phyloP scores from a whole-genome alignment of 805 yeast species.

The Candida cerambycidarum region DNA sequence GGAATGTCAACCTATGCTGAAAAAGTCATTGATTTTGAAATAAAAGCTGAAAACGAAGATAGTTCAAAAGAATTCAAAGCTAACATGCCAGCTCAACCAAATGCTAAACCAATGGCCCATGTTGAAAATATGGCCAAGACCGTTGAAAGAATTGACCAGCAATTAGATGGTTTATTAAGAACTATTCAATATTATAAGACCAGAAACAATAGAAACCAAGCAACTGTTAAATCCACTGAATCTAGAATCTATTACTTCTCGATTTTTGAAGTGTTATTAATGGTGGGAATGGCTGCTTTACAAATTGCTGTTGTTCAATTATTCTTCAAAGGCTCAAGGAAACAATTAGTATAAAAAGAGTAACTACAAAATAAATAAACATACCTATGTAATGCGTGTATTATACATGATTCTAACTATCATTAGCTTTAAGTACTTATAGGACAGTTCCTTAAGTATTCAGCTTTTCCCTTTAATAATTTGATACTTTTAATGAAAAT shows the following conservation, averaged over 20 bases:
- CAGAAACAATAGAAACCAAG: slow-evolving; percentile 88
- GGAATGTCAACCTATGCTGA: slow-evolving; percentile 80
- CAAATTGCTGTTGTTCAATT: slow-evolving; percentile 69
- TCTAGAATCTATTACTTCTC: slow-evolving; percentile 77
- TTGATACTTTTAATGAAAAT: slow-evolving; percentile 89
- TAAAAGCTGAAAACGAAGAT: slow-evolving; percentile 53
- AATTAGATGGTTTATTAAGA: slow-evolving; percentile 55
- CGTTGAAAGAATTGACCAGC: slow-evolving; percentile 57
- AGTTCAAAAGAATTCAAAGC: slow-evolving; percentile 49
- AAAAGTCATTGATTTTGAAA: slow-evolving; percentile 82
- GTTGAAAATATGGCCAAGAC: slow-evolving; percentile 54
- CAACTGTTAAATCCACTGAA: slow-evolving; percentile 79
- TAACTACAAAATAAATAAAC: not conserved
- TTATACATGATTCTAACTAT: slow-evolving; percentile 1
- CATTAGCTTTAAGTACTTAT: slow-evolving; percentile 27
- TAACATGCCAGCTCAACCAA: slow-evolving; percentile 54
- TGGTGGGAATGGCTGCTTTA: slow-evolving; percentile 71
- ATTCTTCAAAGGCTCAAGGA: slow-evolving; percentile 71
- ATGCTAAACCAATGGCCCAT: slow-evolving; percentile 49
- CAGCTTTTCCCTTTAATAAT: slow-evolving; percentile 81
- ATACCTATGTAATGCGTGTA: slow-evolving; percentile 3
- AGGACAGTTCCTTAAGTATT: slow-evolving; percentile 75
- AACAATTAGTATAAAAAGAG: slow-evolving; percentile 50
- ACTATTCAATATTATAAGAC: slow-evolving; percentile 81
- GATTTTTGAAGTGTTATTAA: slow-evolving; percentile 64